Evolutionary conservation across 257 asterid species (phyloP).

Genomic region (Cynanchum wilfordii): DNA sequence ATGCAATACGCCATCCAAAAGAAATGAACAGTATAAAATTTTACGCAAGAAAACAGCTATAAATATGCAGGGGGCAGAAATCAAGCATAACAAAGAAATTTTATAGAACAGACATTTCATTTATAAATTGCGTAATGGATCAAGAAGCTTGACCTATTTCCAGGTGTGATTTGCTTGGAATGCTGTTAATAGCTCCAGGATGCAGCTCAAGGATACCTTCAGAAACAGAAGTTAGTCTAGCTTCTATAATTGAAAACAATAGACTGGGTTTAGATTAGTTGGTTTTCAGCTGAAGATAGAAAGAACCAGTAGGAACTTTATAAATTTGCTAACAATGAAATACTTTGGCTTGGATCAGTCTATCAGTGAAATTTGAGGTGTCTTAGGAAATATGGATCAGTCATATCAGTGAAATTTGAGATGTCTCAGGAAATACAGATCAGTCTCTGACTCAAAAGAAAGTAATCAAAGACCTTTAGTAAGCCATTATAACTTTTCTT

Average conservation of each 20-base stretch:
- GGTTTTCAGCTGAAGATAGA: background rate
- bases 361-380: background rate
- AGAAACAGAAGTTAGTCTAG: background rate
- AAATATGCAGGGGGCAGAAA: background rate
- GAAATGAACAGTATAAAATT: background rate
- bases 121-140: background rate
- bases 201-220: slow-evolving; percentile 87
- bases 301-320: background rate
- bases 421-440: background rate
- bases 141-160: slow-evolving; percentile 59
- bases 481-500: background rate
- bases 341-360: background rate
- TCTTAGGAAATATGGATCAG: background rate
- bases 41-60: background rate
- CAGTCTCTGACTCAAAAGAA: background rate
- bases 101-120: background rate
- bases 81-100: background rate
- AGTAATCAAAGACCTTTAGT: background rate
- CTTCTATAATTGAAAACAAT: background rate
- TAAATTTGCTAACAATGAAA: background rate
- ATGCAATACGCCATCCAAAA: background rate
- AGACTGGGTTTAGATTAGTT: background rate
- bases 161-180: slow-evolving; percentile 88
- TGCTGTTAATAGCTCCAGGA: slow-evolving; percentile 98
- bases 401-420: background rate